These are phyloP conservation scores for Pachyrhizus erosus DNA, from an alignment of 306 rosid species.

Conservation along the genomic window DNA sequence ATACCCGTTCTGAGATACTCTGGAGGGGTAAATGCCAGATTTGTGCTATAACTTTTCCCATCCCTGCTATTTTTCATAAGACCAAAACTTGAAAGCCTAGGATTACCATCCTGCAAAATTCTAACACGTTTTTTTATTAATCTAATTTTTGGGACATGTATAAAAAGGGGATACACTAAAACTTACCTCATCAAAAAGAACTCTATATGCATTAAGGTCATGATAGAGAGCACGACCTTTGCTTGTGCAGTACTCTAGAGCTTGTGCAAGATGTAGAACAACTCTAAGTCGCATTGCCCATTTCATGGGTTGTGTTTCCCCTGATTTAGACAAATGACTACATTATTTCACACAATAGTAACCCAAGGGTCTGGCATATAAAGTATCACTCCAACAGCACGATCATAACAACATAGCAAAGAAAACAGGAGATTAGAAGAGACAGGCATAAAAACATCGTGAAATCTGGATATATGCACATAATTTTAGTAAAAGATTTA, in stretches of 20 bases:
- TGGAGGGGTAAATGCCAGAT: constrained; percentile 91
- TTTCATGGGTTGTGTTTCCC: constrained; percentile 86
- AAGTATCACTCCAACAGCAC: constrained; percentile 28
- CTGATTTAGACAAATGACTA: constrained; percentile 50
- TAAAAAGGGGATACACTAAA: constrained; percentile 27
- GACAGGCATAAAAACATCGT: neutral
- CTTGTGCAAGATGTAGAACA: constrained; percentile 87
- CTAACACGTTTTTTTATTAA: constrained; percentile 36
- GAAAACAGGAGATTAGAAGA: neutral
- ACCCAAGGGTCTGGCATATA: neutral
- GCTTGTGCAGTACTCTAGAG: constrained; percentile 85
- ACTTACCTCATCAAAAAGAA: constrained; percentile 77
- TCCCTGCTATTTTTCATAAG: constrained; percentile 88
- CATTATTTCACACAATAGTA: constrained; percentile 28
- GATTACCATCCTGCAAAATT: constrained; percentile 78
- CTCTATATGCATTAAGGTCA: constrained; percentile 84
- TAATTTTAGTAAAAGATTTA: neutral
- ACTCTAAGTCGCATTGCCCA: constrained; percentile 85
- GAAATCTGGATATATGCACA: neutral
- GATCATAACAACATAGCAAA: neutral
- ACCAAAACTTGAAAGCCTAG: constrained; percentile 84
- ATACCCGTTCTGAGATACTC: constrained; percentile 89
- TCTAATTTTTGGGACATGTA: neutral
- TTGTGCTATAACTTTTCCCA: constrained; percentile 87
- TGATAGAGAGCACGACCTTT: constrained; percentile 86